Base-by-base conservation (phyloP, 805 yeast species). In the Barnettozyma salicaria region DNA sequence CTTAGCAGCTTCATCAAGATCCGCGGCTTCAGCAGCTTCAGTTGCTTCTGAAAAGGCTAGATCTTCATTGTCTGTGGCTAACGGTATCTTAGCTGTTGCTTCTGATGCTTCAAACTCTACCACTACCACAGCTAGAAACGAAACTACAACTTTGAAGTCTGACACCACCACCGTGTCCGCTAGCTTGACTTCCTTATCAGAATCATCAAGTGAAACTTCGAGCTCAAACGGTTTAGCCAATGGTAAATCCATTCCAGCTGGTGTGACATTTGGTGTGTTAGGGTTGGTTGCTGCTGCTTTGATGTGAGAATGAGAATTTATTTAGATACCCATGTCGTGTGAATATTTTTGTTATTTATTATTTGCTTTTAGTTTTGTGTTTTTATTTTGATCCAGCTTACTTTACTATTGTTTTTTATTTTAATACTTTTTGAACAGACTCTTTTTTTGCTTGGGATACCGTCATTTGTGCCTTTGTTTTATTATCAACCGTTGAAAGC, bases 211-310 rank as follows among this genome's bases (percentile, higher is more conserved):
- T n/a, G n/a, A n/a, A n/a, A n/a, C n/a, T n/a, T n/a, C n/a, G n/a
- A n/a, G n/a, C n/a, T n/a, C 55, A 18, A 32, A 44, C 8, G 61
- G 57, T 27, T 52, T 52, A 22, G 70, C 60, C 37, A 53, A 53
- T 24, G 40, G 28, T 7, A 30, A 44, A 21, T 30, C 30, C 11
- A 30, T 52, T 24, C 55, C 58, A 43, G 55, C 54, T 36, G 55
- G 55, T 32, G 27, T 49, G 36, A 38, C 53, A 4, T 36, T 55
- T 27, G 56, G 58, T 45, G 39, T 47, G 8, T 34, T 52, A 32
- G 59, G 59, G 39, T 39, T 53, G 29, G 42, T 55, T 27, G 39
- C 50, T 25, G 59, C 60, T 45, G 52, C 53, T 34, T 45, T 56
- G 32, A 38, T 54, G 30, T 54, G 27, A 36, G 14, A 7, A 10